Evolutionary conservation across 1,139 yeast species (phyloP).

Genomic region (Scheffersomyces stambukii): DNA sequence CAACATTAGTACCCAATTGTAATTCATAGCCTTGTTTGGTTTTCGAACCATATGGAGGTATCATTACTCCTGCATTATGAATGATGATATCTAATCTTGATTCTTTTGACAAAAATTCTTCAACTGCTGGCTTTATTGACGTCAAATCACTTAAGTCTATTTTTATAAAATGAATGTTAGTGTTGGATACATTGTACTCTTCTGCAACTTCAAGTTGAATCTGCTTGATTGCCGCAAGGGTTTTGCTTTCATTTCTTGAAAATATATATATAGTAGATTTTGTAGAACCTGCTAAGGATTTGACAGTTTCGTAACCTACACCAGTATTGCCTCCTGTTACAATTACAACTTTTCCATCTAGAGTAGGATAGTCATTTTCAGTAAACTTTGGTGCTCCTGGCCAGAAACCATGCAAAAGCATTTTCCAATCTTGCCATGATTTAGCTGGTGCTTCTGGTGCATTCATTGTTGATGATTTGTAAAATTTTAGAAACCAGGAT

Average conservation of each 20-base stretch:
- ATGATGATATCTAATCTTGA: conserved; percentile 38
- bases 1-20: conserved; percentile 40
- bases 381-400: conserved; percentile 11
- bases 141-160: conserved; percentile 44
- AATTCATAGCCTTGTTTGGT: conserved; percentile 11
- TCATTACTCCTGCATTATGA: conserved; percentile 50
- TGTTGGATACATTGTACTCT: conserved; percentile 8
- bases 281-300: conserved; percentile 29
- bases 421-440: conserved; percentile 9
- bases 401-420: conserved; percentile 10
- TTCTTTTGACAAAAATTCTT: conserved; percentile 19
- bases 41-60: conserved; percentile 27
- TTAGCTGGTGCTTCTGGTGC: too few species aligned
- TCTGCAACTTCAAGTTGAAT: conserved; percentile 17
- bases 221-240: conserved; percentile 23
- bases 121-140: conserved; percentile 37
- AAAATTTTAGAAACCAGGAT: too few species aligned
- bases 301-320: conserved; percentile 27
- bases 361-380: conserved; percentile 12
- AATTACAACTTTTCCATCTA: conserved; percentile 18
- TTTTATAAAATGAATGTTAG: conserved; percentile 16
- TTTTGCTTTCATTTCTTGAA: conserved; percentile 15
- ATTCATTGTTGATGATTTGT: too few species aligned
- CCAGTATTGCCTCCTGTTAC: conserved; percentile 21
- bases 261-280: conserved; percentile 30